Evolutionary conservation across 2,329 filamentous ascomycete genomes (phyloP), one percentile per base, ranked within the genome.

Genomic region (Amesomyces nigricolor): DNA sequence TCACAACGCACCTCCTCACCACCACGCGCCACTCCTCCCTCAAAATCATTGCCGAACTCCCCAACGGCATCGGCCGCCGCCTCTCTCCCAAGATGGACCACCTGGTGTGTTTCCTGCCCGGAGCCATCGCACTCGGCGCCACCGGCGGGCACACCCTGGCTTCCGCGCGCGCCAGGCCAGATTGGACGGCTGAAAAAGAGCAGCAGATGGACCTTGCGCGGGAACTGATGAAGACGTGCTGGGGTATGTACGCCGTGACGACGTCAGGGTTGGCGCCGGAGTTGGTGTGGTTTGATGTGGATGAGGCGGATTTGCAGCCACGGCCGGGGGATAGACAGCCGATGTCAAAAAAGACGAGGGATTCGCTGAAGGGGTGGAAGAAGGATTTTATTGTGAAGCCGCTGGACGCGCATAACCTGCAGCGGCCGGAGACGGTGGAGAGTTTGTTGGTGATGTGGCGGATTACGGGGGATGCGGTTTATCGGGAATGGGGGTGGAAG

Each of bases 391-490:
- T 82, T n/a, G 85, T 97, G 66, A 89, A 95, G 67, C 64, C 75
- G 17, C 80, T 83, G 16, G 94, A 99, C 69, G 75, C 80, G 51
- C 94, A 97, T 73, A 99, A 99, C 68, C 78, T 99, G 35, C 94
- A 97, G 72, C 83, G 94, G 35, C 94, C 94, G 0, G 94, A 99
- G 75, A 96, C 94, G 0, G 86, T 96, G 14, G 94, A 99, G 74
- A 91, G 86, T 56, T 75, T 99, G 59, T 92, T 97, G 67, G 95
- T 97, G 74, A 95, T 99, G 91, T 99, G 92, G 87, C 86, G 94
- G 59, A 95, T 99, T 69, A 97, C 94, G 0, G 89, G 88, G 22
- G 91, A 99, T 59, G 78, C 82, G 39, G 86, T 84, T 62, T 99
- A 99, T 71, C 82, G 94, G 22, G 85, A 96, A 66, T 96, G 91